These are phyloP conservation scores for Metschnikowia hibisci DNA, from an alignment of 805 yeast genomes.

Conservation along the genomic window DNA sequence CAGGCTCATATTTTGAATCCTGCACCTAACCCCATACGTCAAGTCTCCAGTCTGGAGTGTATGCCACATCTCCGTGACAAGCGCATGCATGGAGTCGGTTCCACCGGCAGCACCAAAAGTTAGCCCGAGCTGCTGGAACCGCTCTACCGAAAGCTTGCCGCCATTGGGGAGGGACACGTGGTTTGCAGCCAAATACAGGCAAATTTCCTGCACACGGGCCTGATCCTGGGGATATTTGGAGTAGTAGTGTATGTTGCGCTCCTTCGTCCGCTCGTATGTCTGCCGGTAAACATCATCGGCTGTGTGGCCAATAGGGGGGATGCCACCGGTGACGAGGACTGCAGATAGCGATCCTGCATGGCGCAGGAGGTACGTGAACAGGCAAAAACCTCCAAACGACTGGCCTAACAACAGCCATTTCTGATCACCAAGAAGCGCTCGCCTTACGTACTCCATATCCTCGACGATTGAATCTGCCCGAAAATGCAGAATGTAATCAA, in stretches of 20 bases:
- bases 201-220: constrained; percentile 33
- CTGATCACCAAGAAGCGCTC: constrained; percentile 26
- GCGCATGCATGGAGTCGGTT: constrained; percentile 42
- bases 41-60: constrained; percentile 35
- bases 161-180: constrained; percentile 46
- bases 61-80: constrained; percentile 38
- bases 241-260: constrained; percentile 47
- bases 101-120: constrained; percentile 51
- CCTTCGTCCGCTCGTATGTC: constrained; percentile 44
- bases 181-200: constrained; percentile 28
- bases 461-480: constrained; percentile 51
- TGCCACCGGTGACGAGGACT: constrained; percentile 53
- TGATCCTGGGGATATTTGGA: constrained; percentile 47
- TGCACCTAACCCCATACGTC: constrained; percentile 33
- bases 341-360: constrained; percentile 40
- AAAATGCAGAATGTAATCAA: constrained; percentile 42
- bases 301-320: constrained; percentile 47
- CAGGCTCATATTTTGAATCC: constrained; percentile 30
- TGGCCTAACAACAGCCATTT: constrained; percentile 56
- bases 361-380: constrained; percentile 46
- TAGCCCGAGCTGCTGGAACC: constrained; percentile 53
- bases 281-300: constrained; percentile 49
- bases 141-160: constrained; percentile 44
- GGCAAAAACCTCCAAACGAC: constrained; percentile 53
- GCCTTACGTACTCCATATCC: constrained; percentile 48